Evolutionary conservation across 352 stramenopile genomes (phyloP), one percentile per base, ranked within the genome.

Genomic region (Phytophthora gonapodyides): DNA sequence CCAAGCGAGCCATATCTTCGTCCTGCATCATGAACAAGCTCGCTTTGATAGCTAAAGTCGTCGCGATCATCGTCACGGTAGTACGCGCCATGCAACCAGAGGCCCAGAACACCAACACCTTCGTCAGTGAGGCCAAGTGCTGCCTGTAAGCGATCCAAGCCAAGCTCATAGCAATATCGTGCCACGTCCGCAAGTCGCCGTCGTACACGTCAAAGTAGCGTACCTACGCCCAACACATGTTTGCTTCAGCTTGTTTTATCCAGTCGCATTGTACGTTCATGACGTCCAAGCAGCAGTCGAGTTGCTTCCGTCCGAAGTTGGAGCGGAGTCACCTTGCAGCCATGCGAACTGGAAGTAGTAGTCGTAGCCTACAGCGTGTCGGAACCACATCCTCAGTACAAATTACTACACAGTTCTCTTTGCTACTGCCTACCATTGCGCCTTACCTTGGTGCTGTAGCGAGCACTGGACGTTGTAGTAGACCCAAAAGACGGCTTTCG

Each of bases 401-500:
- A 30, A 30, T 2, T 5, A 30, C 21, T 24, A 15, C 33, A 42
- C 10, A 50, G 24, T 33, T 36, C 15, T 7, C 24, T 7, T 33
- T 37, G 19, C 7, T 10, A 30, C 11, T 16, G 5, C 8, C 19
- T 45, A 31, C 30, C 41, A 46, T 6, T 13, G 31, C 16, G 9
- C 13, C 43, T 9, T 42, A 69, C 69, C 62, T 42, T 64, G 63
- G 17, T 81, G 73, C 7, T 67, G 34, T 1, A 73, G 36, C 10
- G 67, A 56, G 4, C 44, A 49, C 17, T 76, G 67, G 2, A 76
- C 45, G 10, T 62, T 61, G 45, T 71, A 70, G 8, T 66, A 41
- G n/a, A 80, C 54, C 71, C 71, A 79, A 30, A 71, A 61, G 31
- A 64, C 21, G n/a, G 76, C 46, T 45, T 65, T 69, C 12, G n/a